These are phyloP conservation scores for Fagopyrum esculentum DNA, from an alignment of 148 eudicot species.

Conservation along the genomic window DNA sequence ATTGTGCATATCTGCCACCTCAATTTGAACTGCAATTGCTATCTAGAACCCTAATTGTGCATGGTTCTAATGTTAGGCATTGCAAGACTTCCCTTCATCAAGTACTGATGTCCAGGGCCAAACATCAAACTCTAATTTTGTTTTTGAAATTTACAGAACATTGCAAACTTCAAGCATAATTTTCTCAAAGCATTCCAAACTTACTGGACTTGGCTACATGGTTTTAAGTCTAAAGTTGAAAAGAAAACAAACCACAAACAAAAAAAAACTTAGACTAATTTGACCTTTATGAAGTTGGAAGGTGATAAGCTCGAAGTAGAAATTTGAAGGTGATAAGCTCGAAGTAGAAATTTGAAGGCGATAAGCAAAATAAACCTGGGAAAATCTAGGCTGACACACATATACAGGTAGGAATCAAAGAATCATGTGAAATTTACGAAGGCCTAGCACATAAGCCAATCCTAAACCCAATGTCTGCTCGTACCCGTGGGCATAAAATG, in stretches of 20 bases:
- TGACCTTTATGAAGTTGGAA: background rate
- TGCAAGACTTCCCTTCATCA: background rate
- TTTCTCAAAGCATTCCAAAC: background rate
- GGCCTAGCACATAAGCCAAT: background rate
- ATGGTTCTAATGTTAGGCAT: background rate
- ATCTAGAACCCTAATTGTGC: background rate
- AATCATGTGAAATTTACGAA: background rate
- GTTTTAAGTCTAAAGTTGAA: background rate
- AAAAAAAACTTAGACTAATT: background rate
- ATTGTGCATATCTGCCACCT: constrained; percentile 2
- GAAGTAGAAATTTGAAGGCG: background rate
- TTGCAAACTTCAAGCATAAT: background rate
- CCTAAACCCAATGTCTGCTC: background rate
- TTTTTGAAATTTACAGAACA: background rate
- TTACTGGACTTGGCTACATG: background rate
- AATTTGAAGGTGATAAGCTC: background rate
- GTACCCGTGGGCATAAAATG: background rate
- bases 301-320: background rate
- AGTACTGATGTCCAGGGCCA: background rate
- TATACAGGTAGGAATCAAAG: background rate
- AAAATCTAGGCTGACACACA: background rate
- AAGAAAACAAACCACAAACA: background rate
- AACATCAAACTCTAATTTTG: background rate
- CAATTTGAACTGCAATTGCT: background rate
- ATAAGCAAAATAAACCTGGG: constrained; percentile 3